A percentile compares a stretch with the other conserved stretches of the same genome.
Evolutionary conservation across 352 stramenopile genomes (phyloP).

Genomic region (Phytopythium vexans): DNA sequence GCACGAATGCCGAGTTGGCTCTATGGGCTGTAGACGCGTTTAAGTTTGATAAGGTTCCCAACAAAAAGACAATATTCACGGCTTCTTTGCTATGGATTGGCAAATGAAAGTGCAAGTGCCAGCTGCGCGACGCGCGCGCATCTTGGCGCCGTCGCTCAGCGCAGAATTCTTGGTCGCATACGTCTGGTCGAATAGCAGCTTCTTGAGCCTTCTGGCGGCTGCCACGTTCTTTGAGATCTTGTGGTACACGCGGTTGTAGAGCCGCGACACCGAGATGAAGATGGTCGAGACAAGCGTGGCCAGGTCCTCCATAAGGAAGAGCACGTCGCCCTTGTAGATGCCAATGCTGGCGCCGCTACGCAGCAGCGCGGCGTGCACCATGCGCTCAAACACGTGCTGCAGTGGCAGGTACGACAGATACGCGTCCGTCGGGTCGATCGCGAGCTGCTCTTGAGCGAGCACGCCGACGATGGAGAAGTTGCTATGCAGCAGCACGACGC

Average conservation of each 20-base stretch:
- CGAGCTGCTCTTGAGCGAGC: no score
- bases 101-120: no score
- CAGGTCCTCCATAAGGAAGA: slow-evolving; percentile 91
- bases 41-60: no score
- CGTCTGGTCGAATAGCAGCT: no score
- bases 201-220: slow-evolving; percentile 21
- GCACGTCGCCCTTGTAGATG: slow-evolving; percentile 82
- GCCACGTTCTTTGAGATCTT: slow-evolving; percentile 78
- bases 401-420: slow-evolving; percentile 95
- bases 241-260: slow-evolving; percentile 96
- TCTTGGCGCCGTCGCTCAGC: no score
- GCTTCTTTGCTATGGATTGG: no score
- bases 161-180: no score
- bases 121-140: no score
- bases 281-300: slow-evolving; percentile 86
- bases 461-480: slow-evolving; percentile 40
- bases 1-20: no score
- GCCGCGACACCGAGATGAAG: slow-evolving; percentile 90
- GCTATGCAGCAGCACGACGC: slow-evolving; percentile 90
- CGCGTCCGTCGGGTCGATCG: slow-evolving; percentile 65
- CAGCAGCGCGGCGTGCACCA: slow-evolving; percentile 69
- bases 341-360: no score
- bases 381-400: slow-evolving; percentile 95
- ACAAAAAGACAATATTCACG: no score
- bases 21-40: no score